Evolutionary conservation across 108 stramenopile species (phyloP), one percentile per base, ranked within the genome.

Genomic region (Skeletonema grethae): DNA sequence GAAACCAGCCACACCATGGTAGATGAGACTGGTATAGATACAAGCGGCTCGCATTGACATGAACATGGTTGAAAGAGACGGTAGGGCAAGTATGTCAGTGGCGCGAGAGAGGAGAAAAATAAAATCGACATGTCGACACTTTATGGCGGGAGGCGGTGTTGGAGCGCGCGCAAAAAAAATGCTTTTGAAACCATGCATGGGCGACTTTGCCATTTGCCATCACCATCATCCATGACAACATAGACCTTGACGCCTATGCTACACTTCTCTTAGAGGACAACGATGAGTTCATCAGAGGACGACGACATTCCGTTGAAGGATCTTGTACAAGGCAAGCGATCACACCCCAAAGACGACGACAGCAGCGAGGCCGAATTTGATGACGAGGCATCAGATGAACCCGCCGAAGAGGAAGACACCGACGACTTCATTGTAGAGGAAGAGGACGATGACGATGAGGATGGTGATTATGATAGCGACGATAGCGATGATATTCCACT

Each of bases 401-500:
- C 56, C 2, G 69, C 61, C 25, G 68, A 53, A 0, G 63, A 48
- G 16, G 75, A 65, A 28, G 80, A 76, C 2, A 53, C 7, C 30
- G 55, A 53, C n/a, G 70, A 59, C 30, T 70, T 76, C 12, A 67
- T 67, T 65, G 71, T 69, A 20, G 67, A 56, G 22, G 38, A 39
- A 57, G 46, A 69, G 30, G 68, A 65, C 50, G 71, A 69, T 30
- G 77, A 79, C 48, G 70, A 71, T 7, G 69, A 78, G 5, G 69
- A 78, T 29, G 74, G 39, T 5, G 75, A 71, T 25, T 72, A 61
- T 39, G 36, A 34, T 32, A 66, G 65, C 38, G 74, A 75, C 43
- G 70, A 69, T 63, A 82, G 80, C 70, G 90, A 91, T 29, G 90
- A 91, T 71, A 80, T 85, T 57, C 93, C 90, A 28, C 76, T 95